These are phyloP conservation scores for cucumber (Cucumis sativus) DNA, from an alignment of 306 rosid species.

Conservation along the genomic window Cucumber_9930_V3 NC_026658.2:1360001-1360500, in stretches of 20 bases:
- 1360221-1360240: background rate
- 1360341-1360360: background rate
- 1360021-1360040: background rate
- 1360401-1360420: no score
- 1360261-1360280: background rate
- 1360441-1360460: background rate
- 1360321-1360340: background rate
- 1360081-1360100: constrained; percentile 17
- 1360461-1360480: background rate
- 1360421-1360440: background rate
- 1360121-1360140: constrained; percentile 96
- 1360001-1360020: background rate
- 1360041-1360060: background rate
- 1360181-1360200: constrained; percentile 66
- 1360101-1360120: constrained; percentile 74
- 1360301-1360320: background rate
- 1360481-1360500: background rate
- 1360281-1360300: background rate
- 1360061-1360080: background rate
- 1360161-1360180: constrained; percentile 97
- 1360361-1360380: no score
- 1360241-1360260: background rate
- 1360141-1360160: constrained; percentile 86
- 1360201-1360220: background rate
- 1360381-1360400: no score